Evolutionary conservation across 345 rosid genomes (phyloP), one percentile per base, ranked within the genome.

Genomic region (Adansonia digitata): DNA sequence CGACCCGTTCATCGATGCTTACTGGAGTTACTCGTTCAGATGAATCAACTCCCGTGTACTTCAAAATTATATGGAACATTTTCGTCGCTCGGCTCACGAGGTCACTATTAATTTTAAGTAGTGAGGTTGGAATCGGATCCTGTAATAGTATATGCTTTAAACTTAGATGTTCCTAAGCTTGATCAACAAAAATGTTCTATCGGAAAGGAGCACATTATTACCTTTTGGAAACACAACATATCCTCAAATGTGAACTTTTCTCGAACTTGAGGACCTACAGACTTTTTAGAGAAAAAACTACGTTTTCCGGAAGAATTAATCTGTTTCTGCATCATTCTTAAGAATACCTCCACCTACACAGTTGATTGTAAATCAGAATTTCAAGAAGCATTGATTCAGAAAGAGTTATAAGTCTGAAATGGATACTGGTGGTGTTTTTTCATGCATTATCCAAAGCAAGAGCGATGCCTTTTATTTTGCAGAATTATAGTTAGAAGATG

Each of bases 151-250:
- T 70, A 73, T 80, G 26, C 59, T 3, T 77, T 8, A 35, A 78
- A 55, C 18, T 70, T 55, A 81, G 78, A 60, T 43, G 69, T 68
- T 77, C 51, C 62, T 43, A 26, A 35, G 20, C 14, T 29, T 5
- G 5, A 11, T 27, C 29, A 49, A 60, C 10, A 69, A 15, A 75
- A 66, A 37, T 24, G 57, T 24, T 64, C 5, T 45, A 15, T 29
- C 13, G 34, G n/a, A 20, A 37, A 29, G 48, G 35, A 51, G 48
- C 20, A 55, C 40, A 39, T 18, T 27, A 13, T 65, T 31, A 95
- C 99, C 99, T 93, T 93, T 78, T 95, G 98, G 82, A 91, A 95
- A 82, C 94, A 93, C 57, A 95, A 77, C 99, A 95, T 95, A 79
- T 95, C 99, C 86, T 93, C 97, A 71, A 95, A 90, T 7, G 98